Conservation (phyloP, 2,329 filamentous ascomycete species). For the Monosporascus sp. region DNA sequence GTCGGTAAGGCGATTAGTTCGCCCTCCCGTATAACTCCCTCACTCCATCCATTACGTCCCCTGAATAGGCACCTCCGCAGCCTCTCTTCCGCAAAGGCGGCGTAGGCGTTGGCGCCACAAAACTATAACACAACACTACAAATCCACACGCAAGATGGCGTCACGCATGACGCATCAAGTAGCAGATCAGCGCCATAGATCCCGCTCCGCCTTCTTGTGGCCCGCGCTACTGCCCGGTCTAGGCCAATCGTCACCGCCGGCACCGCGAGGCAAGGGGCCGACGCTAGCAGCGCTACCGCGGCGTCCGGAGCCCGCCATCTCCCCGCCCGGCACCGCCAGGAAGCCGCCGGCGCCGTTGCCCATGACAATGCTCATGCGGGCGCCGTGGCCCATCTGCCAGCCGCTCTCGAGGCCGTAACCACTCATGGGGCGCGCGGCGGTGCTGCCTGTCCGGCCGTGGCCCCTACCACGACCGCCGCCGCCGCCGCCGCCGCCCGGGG, state of each 20-base stretch:
- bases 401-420: constrained; percentile 52
- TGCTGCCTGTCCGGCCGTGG: constrained; percentile 24
- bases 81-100: too few species aligned
- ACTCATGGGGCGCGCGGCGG: constrained; percentile 42
- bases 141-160: too few species aligned
- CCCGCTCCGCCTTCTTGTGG: constrained; percentile 32
- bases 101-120: not conserved
- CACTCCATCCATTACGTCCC: too few species aligned
- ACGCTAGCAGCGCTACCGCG: constrained; percentile 15
- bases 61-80: too few species aligned
- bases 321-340: constrained; percentile 42
- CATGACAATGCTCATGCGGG: constrained; percentile 49
- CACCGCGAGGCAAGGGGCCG: constrained; percentile 2
- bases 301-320: constrained; percentile 12
- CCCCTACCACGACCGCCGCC: constrained; percentile 14
- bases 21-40: too few species aligned
- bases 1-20: too few species aligned
- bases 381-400: constrained; percentile 45
- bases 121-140: not conserved
- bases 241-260: constrained; percentile 35
- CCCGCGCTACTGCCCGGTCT: constrained; percentile 39
- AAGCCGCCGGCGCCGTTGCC: constrained; percentile 48
- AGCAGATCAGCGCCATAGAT: constrained; percentile 36
- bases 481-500: constrained; percentile 3
- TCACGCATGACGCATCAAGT: too few species aligned